Base-by-base conservation (phyloP, 2,329 filamentous ascomycete genomes). In the Cordyceps tenuipes region DNA sequence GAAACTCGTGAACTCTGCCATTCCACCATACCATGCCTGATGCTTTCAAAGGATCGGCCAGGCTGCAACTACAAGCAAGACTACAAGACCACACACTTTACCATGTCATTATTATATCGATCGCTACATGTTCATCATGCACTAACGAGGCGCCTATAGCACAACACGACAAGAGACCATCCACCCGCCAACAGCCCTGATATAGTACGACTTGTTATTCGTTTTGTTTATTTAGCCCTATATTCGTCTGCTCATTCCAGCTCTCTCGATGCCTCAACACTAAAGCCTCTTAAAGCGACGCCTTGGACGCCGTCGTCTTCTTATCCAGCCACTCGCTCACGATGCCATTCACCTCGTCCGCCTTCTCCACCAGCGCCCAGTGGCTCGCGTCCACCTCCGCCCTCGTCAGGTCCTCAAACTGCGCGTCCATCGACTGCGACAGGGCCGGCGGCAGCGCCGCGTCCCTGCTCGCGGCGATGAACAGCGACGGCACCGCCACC, bases 341-440 rank as follows among this genome's bases (percentile, higher is more conserved):
- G 62, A 85, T 76, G 54, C 69, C 71, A 72, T 97, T 97, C 3
- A 90, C 83, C 66, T 87, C 83, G 23, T 79, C 82, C 0, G 87
- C 80, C 64, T 82, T 83, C 77, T 96, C 84, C 77, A 84, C 86
- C 69, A 96, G 74, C 50, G 87, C 89, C 93, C 93, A 97, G 73
- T 97, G 94, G 19, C 80, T 77, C 0, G 87, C 81, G 41, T 86
- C 59, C 8, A 96, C 86, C 70, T 89, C 83, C 9, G 75, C 79
- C 62, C 80, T 78, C 8, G 82, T 88, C 68, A 95, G 72, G 51
- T 84, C 79, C 2, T 82, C 81, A 62, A 93, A 84, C 63, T 77
- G 75, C 64, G 79, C 76, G 21, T 85, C 85, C 90, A 96, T 96
- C 0, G 82, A 82, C 26, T 73, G 75, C 1, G 87, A 82, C 82